phyloP scores from a whole-genome alignment of 495 filamentous ascomycete genomes.

The Staphylotrichum longicolle region DNA sequence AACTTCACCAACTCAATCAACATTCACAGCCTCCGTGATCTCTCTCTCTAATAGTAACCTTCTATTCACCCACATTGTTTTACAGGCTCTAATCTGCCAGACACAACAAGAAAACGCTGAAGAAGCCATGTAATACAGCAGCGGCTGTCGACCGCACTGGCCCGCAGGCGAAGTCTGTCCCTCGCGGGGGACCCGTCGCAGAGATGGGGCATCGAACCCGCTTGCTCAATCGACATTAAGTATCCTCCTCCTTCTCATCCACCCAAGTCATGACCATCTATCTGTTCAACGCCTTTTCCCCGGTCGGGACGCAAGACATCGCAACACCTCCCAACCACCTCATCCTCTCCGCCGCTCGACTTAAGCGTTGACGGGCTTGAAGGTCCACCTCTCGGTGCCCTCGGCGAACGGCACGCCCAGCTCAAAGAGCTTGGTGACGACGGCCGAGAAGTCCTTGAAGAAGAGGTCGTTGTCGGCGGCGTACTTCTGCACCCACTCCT shows the following conservation, averaged over 20 bases:
- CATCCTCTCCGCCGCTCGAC: neutral
- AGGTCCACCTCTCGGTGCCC: slow-evolving; percentile 62
- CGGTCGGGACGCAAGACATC: too few species aligned
- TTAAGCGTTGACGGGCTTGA: slow-evolving; percentile 60
- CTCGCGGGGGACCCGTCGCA: slow-evolving; percentile 2
- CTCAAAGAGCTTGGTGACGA: slow-evolving; percentile 81
- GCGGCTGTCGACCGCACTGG: slow-evolving; percentile 1
- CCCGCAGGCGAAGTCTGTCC: neutral
- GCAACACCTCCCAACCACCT: neutral
- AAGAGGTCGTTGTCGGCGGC: slow-evolving; percentile 88
- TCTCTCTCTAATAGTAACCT: neutral
- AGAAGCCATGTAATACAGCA: slow-evolving; percentile 18
- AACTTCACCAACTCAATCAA: neutral
- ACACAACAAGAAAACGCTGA: slow-evolving; percentile 17
- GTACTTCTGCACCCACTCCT: slow-evolving; percentile 80
- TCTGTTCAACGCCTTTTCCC: too few species aligned
- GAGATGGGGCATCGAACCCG: neutral
- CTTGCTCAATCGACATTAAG: neutral
- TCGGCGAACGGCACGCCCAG: slow-evolving; percentile 86
- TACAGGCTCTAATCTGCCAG: slow-evolving; percentile 5
- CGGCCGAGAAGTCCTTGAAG: slow-evolving; percentile 89
- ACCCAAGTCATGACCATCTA: neutral
- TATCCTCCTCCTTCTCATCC: neutral
- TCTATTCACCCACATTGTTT: slow-evolving; percentile 15
- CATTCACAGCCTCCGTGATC: neutral